A percentile compares a stretch with the other conserved stretches of the same genome.
phyloP scores from a whole-genome alignment of 139 green algal genomes.

The Chlamydomonas incerta region DNA sequence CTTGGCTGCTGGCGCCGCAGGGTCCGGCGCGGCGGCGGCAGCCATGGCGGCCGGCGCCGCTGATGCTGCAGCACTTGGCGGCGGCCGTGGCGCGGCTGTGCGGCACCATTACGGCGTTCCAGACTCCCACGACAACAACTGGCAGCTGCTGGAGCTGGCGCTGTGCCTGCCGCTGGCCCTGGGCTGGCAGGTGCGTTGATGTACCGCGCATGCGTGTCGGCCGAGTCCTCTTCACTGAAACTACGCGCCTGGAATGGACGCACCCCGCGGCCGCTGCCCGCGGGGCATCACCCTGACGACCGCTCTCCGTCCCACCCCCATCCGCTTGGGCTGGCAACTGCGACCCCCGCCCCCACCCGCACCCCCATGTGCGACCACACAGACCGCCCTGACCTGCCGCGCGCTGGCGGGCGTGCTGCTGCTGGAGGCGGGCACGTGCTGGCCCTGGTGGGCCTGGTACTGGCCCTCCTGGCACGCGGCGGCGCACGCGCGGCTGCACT shows the following conservation, averaged over 20 bases:
- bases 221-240: too few relatives aligned
- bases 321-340: too few relatives aligned
- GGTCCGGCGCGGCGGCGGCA: background rate
- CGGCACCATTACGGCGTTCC: constrained; percentile 41
- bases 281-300: too few relatives aligned
- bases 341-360: too few relatives aligned
- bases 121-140: constrained; percentile 75
- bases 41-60: background rate
- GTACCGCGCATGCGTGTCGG: too few relatives aligned
- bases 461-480: constrained; percentile 57
- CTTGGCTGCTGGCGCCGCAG: background rate
- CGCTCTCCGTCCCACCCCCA: background rate
- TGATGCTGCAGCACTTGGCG: background rate
- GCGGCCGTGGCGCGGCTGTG: background rate
- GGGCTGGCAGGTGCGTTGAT: constrained; percentile 60
- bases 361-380: too few relatives aligned
- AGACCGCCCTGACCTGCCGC: constrained; percentile 33
- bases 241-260: too few relatives aligned
- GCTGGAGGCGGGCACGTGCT: constrained; percentile 68
- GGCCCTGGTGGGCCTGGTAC: constrained; percentile 54
- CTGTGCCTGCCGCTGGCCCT: constrained; percentile 66
- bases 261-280: too few relatives aligned
- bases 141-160: constrained; percentile 65
- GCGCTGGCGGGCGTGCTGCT: constrained; percentile 34
- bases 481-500: constrained; percentile 51